phyloP scores from a whole-genome alignment of 371 early-diverging fungal species.

The Funneliformis caledonium region DNA sequence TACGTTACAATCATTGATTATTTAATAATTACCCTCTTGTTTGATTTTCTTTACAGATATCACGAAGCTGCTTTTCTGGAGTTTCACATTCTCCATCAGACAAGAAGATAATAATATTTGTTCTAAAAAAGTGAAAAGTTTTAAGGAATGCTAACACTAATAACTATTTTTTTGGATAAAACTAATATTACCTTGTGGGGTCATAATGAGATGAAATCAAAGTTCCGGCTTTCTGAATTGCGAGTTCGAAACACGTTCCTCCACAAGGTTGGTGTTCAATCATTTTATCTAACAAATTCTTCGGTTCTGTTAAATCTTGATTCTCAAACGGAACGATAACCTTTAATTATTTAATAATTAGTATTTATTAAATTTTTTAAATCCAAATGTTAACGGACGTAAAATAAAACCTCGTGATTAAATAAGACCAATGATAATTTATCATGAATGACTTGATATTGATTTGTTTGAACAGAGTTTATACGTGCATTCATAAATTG shows the following conservation, averaged over 20 bases:
- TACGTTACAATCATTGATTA: neutral
- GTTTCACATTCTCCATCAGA: neutral
- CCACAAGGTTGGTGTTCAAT: neutral
- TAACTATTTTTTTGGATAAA: neutral
- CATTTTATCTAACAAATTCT: neutral
- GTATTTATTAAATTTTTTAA: too few relatives aligned
- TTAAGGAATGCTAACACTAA: neutral
- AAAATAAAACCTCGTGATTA: neutral
- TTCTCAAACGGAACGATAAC: constrained; percentile 8
- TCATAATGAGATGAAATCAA: neutral
- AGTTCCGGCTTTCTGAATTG: neutral
- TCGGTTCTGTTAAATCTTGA: neutral
- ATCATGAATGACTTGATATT: neutral
- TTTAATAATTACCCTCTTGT: neutral
- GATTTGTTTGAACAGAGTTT: neutral
- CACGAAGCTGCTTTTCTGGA: neutral
- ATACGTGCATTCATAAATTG: constrained; percentile 9
- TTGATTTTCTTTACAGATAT: neutral
- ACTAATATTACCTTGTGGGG: neutral
- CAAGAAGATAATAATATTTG: constrained; percentile 11
- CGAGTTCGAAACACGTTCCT: neutral
- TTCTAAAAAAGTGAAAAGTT: neutral
- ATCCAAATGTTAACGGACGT: too few relatives aligned
- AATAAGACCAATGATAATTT: constrained; percentile 8
- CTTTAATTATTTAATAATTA: too few relatives aligned